These are phyloP conservation scores for Claviceps sp. DNA, from an alignment of 2,329 filamentous ascomycete genomes.

Conservation along the genomic window DNA sequence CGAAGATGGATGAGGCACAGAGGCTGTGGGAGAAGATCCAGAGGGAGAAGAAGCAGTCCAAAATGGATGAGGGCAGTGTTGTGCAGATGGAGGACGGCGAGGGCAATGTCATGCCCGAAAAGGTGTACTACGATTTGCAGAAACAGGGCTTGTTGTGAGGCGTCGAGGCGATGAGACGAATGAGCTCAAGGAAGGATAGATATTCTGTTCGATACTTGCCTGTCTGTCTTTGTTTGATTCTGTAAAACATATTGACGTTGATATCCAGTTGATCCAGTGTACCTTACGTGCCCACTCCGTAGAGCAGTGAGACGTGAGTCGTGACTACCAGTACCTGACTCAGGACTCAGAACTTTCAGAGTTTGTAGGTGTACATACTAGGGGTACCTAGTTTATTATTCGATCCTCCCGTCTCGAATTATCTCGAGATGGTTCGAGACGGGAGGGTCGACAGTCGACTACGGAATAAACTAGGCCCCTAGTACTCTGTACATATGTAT, in stretches of 20 bases:
- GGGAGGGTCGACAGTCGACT: too few species aligned
- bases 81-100: conserved; percentile 98
- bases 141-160: conserved; percentile 72
- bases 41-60: conserved; percentile 65
- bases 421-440: too few species aligned
- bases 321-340: too few species aligned
- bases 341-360: too few species aligned
- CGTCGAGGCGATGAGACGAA: not conserved
- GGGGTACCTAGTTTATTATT: too few species aligned
- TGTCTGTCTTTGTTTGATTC: not conserved
- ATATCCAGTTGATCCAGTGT: too few species aligned
- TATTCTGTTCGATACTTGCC: not conserved
- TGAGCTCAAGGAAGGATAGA: not conserved
- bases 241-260: not conserved
- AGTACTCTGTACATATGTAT: too few species aligned
- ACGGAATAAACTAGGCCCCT: too few species aligned
- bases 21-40: conserved; percentile 90
- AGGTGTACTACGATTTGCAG: conserved; percentile 90
- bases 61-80: conserved; percentile 64
- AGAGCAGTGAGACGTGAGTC: too few species aligned
- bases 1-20: conserved; percentile 76
- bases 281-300: too few species aligned
- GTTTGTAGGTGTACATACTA: too few species aligned
- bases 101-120: conserved; percentile 98
- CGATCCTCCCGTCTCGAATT: too few species aligned